Evolutionary conservation across 78 protist genomes (phyloP).

Genomic region (Dictyostelium brefeldianum): DNA sequence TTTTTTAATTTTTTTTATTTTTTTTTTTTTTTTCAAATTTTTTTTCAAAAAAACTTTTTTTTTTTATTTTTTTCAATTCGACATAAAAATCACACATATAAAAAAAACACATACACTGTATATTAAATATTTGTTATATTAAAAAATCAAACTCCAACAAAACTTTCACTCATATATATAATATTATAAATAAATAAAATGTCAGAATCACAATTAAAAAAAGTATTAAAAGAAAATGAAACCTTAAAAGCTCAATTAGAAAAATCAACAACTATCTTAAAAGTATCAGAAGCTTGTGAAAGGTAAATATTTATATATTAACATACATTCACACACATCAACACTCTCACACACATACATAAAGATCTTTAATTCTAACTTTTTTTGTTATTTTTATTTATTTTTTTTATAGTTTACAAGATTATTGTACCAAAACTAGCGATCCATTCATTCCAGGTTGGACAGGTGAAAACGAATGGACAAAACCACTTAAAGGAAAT

Average conservation of each 20-base stretch:
- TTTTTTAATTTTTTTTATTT: background rate
- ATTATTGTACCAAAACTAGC: slow-evolving; percentile 57
- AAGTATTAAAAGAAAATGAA: slow-evolving; percentile 75
- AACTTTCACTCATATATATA: background rate
- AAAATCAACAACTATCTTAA: slow-evolving; percentile 55
- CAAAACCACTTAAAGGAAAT: slow-evolving; percentile 76
- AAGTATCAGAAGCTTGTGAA: slow-evolving; percentile 73
- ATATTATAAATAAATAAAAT: slow-evolving; percentile 15
- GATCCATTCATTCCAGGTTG: slow-evolving; percentile 82
- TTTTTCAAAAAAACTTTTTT: background rate
- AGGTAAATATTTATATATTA: slow-evolving; percentile 25
- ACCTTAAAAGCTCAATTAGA: slow-evolving; percentile 62
- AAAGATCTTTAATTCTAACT: background rate
- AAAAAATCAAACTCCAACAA: too few relatives aligned
- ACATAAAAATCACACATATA: background rate
- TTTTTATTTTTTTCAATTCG: background rate
- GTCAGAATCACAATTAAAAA: slow-evolving; percentile 79
- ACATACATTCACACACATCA: background rate
- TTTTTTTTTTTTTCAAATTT: background rate
- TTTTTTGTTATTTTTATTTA: background rate
- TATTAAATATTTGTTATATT: too few relatives aligned
- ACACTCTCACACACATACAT: background rate
- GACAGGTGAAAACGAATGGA: slow-evolving; percentile 80
- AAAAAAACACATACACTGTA: background rate
- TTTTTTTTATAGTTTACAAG: slow-evolving; percentile 50